These are phyloP conservation scores for Cairneyella variabilis DNA, from an alignment of 495 filamentous ascomycete genomes.

Conservation along the genomic window DNA sequence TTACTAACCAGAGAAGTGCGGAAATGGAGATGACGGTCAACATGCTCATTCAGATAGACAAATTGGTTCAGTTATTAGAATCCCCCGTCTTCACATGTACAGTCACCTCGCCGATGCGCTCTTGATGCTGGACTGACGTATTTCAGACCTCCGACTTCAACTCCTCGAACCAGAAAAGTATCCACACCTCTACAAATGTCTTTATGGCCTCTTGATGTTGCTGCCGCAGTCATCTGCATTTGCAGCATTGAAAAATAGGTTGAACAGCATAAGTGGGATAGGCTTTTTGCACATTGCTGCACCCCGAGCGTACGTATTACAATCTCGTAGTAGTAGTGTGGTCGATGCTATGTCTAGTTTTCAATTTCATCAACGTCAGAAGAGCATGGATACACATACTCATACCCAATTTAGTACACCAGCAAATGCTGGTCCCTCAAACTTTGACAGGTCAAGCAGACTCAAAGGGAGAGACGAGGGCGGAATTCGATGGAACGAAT, in stretches of 20 bases:
- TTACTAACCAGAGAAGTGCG: conserved; percentile 58
- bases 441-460: conserved; percentile 75
- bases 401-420: conserved; percentile 38
- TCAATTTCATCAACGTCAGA: conserved; percentile 25
- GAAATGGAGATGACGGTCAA: conserved; percentile 99
- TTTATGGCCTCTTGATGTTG: conserved; percentile 97
- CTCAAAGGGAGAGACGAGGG: conserved; percentile 82
- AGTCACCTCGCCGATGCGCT: conserved; percentile 7
- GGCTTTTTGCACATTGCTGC: conserved; percentile 89
- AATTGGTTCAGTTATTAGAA: conserved; percentile 94
- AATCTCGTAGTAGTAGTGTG: conserved; percentile 37
- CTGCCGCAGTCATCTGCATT: conserved; percentile 97
- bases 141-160: conserved; percentile 83
- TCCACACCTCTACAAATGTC: conserved; percentile 95
- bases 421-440: conserved; percentile 41
- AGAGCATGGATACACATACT: conserved; percentile 27
- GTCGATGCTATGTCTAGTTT: conserved; percentile 36
- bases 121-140: conserved; percentile 1
- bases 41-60: conserved; percentile 98
- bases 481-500: conserved; percentile 83
- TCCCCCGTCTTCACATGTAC: conserved; percentile 96
- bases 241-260: conserved; percentile 91
- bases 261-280: conserved; percentile 95
- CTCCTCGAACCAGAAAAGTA: conserved; percentile 97
- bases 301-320: conserved; percentile 69